Percentiles rank a stretch among this genome's conserved stretches.
Conservation (phyloP, 1,139 yeast genomes). For the Arxiozyma telluris region DNA sequence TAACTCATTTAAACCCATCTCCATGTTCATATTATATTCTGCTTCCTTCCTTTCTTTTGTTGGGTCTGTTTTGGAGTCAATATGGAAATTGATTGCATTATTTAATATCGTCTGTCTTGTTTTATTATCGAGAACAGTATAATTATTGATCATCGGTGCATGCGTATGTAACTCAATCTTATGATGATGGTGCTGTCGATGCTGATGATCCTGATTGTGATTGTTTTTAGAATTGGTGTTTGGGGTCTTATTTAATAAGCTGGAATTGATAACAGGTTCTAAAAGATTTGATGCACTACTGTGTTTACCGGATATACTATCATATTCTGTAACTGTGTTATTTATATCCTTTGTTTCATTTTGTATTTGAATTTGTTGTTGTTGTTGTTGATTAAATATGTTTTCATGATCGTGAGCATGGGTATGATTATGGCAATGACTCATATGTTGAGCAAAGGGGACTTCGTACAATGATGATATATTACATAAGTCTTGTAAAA, state of each 20-base stretch:
- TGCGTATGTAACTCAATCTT: constrained; percentile 32
- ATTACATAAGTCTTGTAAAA: constrained; percentile 26
- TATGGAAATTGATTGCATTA: not conserved
- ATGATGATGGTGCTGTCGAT: constrained; percentile 32
- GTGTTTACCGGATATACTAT: not conserved
- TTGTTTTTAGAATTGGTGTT: not conserved
- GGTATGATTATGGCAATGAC: constrained; percentile 14
- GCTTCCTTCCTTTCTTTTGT: not conserved
- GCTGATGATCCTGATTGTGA: too few relatives aligned
- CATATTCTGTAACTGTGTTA: not conserved
- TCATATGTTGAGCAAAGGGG: constrained; percentile 25
- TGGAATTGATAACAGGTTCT: constrained; percentile 4
- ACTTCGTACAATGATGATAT: constrained; percentile 29
- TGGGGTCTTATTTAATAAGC: not conserved
- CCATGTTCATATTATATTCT: not conserved
- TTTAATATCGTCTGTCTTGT: not conserved
- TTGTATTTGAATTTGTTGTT: not conserved
- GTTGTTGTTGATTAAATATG: too few relatives aligned
- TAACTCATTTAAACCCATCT: not conserved
- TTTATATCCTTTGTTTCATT: not conserved
- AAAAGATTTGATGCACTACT: constrained; percentile 1
- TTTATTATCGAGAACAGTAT: not conserved
- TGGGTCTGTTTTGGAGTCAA: not conserved
- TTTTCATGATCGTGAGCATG: constrained; percentile 3
- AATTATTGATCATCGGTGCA: constrained; percentile 2